Evolutionary conservation across 768 basidiomycete species (phyloP).

Genomic region (Agrocybe praecox): DNA sequence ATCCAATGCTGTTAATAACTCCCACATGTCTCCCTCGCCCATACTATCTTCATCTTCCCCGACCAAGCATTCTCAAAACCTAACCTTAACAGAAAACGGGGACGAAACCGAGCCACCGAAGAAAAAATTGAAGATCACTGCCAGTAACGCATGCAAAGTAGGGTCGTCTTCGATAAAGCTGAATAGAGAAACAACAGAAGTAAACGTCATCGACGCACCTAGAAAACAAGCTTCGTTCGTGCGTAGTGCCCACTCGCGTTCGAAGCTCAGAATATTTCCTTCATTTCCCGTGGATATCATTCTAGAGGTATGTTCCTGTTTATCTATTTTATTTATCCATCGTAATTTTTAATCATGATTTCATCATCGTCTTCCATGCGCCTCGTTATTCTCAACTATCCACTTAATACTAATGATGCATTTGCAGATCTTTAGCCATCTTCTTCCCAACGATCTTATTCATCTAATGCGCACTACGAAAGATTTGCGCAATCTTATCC

Average conservation of each 20-base stretch:
- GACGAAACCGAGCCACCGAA: not conserved
- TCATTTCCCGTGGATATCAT: slow-evolving; percentile 28
- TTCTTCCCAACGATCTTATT: slow-evolving; percentile 20
- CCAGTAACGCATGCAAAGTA: not conserved
- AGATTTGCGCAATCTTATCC: slow-evolving; percentile 18
- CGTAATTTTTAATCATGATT: too few species aligned
- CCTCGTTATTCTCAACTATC: too few species aligned
- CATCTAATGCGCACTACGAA: slow-evolving; percentile 25
- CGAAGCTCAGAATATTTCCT: slow-evolving; percentile 15
- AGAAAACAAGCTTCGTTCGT: not conserved
- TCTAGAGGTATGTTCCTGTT: slow-evolving; percentile 22
- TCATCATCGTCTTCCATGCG: too few species aligned
- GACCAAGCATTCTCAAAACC: not conserved
- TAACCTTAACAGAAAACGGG: too few species aligned
- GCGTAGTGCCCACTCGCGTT: not conserved
- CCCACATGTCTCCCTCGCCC: too few species aligned
- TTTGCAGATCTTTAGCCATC: slow-evolving; percentile 22
- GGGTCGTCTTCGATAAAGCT: not conserved
- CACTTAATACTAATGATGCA: too few species aligned
- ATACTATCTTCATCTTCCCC: not conserved
- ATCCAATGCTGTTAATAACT: too few species aligned
- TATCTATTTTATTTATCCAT: not conserved
- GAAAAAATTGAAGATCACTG: slow-evolving; percentile 3
- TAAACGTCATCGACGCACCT: not conserved
- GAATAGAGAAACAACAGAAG: slow-evolving; percentile 4